A percentile compares a stretch with the other conserved stretches of the same genome.
These are phyloP conservation scores for Cylindrodendrum hubeiense DNA, from an alignment of 2,329 filamentous ascomycete species.

Conservation along the genomic window DNA sequence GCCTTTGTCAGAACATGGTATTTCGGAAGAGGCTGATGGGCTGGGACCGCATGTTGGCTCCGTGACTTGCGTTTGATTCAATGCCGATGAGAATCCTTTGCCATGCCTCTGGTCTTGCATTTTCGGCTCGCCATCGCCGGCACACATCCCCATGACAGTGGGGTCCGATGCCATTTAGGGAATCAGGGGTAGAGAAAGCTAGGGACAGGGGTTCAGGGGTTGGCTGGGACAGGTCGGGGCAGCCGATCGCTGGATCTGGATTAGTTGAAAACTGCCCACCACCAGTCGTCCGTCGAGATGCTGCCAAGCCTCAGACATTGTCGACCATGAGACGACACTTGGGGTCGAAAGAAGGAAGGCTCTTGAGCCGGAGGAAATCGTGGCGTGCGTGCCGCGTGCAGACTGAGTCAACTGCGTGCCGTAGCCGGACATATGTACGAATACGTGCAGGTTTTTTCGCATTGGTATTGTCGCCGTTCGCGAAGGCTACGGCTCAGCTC, in stretches of 20 bases:
- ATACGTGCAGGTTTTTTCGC: conserved; percentile 10
- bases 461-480: conserved; percentile 25
- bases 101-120: conserved; percentile 20
- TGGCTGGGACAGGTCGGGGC: conserved; percentile 28
- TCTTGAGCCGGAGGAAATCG: conserved; percentile 14
- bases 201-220: conserved; percentile 36
- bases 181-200: conserved; percentile 5
- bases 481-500: conserved; percentile 30
- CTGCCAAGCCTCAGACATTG: conserved; percentile 40
- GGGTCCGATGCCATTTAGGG: conserved; percentile 43
- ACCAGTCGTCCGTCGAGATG: conserved; percentile 38
- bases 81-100: conserved; percentile 12
- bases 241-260: conserved; percentile 38
- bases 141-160: conserved; percentile 30
- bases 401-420: conserved; percentile 23
- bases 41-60: conserved; percentile 14
- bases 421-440: not conserved
- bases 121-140: conserved; percentile 30
- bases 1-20: conserved; percentile 7
- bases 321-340: conserved; percentile 35
- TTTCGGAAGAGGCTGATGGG: not conserved
- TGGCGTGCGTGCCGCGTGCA: conserved; percentile 17
- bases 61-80: conserved; percentile 10
- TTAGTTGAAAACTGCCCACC: conserved; percentile 36
- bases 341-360: conserved; percentile 30